phyloP scores from a whole-genome alignment of 2,329 filamentous ascomycete species.

The Nigrospora oryzae region DNA sequence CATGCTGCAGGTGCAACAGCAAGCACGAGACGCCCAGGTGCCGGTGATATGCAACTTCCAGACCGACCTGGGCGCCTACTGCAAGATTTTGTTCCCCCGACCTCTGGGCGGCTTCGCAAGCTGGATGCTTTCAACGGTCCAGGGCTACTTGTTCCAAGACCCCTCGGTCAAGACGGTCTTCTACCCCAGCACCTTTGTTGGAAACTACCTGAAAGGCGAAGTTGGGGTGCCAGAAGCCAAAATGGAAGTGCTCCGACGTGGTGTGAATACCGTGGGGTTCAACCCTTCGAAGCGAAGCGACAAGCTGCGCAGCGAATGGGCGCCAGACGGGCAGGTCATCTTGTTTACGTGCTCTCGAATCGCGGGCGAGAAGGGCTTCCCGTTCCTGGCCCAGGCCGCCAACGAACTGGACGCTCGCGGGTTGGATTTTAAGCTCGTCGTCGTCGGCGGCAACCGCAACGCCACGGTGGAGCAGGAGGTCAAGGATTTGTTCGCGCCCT shows the following conservation, averaged over 20 bases:
- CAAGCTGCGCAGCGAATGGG: constrained; percentile 42
- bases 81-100: constrained; percentile 57
- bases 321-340: constrained; percentile 54
- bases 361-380: constrained; percentile 63
- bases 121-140: constrained; percentile 52
- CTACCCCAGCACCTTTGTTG: constrained; percentile 58
- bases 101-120: constrained; percentile 54
- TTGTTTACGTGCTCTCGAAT: constrained; percentile 59
- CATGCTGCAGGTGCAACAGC: constrained; percentile 58
- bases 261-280: constrained; percentile 57
- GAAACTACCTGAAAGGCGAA: constrained; percentile 45
- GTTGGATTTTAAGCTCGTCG: constrained; percentile 53
- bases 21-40: constrained; percentile 42
- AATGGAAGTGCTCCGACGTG: constrained; percentile 52
- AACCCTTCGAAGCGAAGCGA: constrained; percentile 43
- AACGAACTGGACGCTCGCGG: constrained; percentile 44
- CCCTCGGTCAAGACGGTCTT: constrained; percentile 56
- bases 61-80: constrained; percentile 63
- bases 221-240: constrained; percentile 48
- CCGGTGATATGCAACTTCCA: constrained; percentile 63
- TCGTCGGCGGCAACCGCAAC: constrained; percentile 62
- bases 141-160: constrained; percentile 59
- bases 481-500: constrained; percentile 45
- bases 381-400: constrained; percentile 52
- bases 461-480: constrained; percentile 52